These are phyloP conservation scores for Trichophyton simii DNA, from an alignment of 2,329 filamentous ascomycete genomes.

Conservation along the genomic window DNA sequence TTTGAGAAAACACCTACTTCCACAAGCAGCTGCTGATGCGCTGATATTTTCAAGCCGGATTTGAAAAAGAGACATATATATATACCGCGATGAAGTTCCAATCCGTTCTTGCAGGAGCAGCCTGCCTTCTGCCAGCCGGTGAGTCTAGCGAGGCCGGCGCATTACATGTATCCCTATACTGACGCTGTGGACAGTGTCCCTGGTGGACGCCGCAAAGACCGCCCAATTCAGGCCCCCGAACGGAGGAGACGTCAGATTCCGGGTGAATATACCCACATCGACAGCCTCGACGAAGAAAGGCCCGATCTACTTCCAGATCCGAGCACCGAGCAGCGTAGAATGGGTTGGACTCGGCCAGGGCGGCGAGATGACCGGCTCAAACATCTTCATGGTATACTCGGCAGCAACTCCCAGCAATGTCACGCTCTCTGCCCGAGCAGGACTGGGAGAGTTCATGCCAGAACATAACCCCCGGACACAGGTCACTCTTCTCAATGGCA, in stretches of 20 bases:
- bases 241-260: slow-evolving; percentile 26
- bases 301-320: slow-evolving; percentile 48
- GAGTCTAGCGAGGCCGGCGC: background rate
- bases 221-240: slow-evolving; percentile 15
- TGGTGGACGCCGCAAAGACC: slow-evolving; percentile 12
- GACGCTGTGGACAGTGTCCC: background rate
- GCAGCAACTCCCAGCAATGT: slow-evolving; percentile 38
- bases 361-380: slow-evolving; percentile 40
- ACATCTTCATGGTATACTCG: slow-evolving; percentile 50
- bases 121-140: background rate
- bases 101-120: background rate
- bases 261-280: slow-evolving; percentile 42
- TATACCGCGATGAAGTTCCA: background rate
- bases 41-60: background rate
- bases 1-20: no score
- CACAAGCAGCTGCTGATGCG: no score
- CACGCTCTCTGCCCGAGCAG: slow-evolving; percentile 43
- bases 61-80: background rate
- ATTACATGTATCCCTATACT: background rate
- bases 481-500: slow-evolving; percentile 41
- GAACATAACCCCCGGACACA: slow-evolving; percentile 30
- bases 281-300: slow-evolving; percentile 41
- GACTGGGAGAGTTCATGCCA: slow-evolving; percentile 35
- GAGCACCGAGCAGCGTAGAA: slow-evolving; percentile 39
- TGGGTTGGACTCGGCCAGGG: slow-evolving; percentile 49